A percentile compares a stretch with the other conserved stretches of the same genome.
These are phyloP conservation scores for Themeda triandra DNA, from an alignment of 176 grass and related monocot genomes.

Conservation along the genomic window DNA sequence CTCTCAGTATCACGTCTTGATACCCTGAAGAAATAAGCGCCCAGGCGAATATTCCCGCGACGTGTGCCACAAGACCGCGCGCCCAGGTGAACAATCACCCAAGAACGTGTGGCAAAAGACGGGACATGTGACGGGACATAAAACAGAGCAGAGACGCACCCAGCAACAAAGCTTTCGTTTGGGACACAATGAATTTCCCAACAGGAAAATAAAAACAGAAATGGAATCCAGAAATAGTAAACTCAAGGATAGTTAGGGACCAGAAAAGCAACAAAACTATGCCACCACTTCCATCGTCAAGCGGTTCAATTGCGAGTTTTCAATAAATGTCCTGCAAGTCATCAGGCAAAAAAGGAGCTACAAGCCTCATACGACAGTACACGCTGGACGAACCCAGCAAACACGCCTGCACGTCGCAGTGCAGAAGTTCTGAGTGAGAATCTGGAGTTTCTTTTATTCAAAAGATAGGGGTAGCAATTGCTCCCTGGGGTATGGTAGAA, in stretches of 20 bases:
- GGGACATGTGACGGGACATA: not conserved
- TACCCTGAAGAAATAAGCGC: no score
- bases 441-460: constrained; percentile 49
- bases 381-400: constrained; percentile 34
- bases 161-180: not conserved
- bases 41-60: no score
- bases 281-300: not conserved
- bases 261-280: not conserved
- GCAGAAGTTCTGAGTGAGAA: constrained; percentile 14
- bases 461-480: constrained; percentile 30
- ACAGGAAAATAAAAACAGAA: not conserved
- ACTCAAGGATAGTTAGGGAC: not conserved
- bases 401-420: not conserved
- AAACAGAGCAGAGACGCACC: not conserved
- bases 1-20: no score
- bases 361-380: constrained; percentile 4
- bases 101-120: no score
- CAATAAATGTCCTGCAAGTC: constrained; percentile 23
- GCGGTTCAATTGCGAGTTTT: not conserved
- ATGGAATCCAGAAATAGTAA: not conserved
- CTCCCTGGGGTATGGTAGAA: not conserved
- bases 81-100: no score
- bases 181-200: not conserved
- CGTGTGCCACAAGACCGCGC: no score
- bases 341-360: constrained; percentile 44